Evolutionary conservation across 768 basidiomycete genomes (phyloP).

Genomic region (Grammothele lineata): DNA sequence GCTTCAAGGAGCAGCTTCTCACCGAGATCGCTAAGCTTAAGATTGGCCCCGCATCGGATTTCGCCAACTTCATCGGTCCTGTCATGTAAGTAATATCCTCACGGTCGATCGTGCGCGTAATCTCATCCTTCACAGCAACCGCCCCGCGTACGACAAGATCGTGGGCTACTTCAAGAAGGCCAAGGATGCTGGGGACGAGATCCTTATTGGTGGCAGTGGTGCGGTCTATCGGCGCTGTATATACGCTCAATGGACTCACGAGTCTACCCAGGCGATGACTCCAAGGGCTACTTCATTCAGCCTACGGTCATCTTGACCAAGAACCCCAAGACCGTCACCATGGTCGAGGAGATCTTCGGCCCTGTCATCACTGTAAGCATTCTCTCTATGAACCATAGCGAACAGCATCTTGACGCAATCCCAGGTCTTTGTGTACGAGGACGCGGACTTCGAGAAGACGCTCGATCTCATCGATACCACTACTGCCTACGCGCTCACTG

Average conservation of each 20-base stretch:
- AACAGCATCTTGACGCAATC: not conserved
- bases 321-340: conserved; percentile 84
- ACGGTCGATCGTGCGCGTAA: not conserved
- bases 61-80: conserved; percentile 88
- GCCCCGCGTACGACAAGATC: conserved; percentile 87
- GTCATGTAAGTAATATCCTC: conserved; percentile 72
- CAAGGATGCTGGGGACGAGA: conserved; percentile 83
- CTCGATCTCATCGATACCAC: conserved; percentile 84
- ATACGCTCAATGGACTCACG: not conserved
- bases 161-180: conserved; percentile 80
- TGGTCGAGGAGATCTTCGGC: conserved; percentile 96
- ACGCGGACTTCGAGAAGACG: conserved; percentile 81
- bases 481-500: conserved; percentile 90
- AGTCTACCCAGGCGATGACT: conserved; percentile 63
- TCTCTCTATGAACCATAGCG: not conserved
- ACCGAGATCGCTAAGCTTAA: conserved; percentile 79
- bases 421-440: conserved; percentile 85
- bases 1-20: conserved; percentile 81
- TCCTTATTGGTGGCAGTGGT: conserved; percentile 84
- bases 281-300: conserved; percentile 89
- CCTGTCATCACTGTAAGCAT: conserved; percentile 82
- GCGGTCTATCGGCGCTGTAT: conserved; percentile 14
- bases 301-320: conserved; percentile 93
- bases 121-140: conserved; percentile 48
- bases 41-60: conserved; percentile 73